These are phyloP conservation scores for Xerocomus amazonicus DNA, from an alignment of 1,284 basidiomycete species.

Conservation along the genomic window DNA sequence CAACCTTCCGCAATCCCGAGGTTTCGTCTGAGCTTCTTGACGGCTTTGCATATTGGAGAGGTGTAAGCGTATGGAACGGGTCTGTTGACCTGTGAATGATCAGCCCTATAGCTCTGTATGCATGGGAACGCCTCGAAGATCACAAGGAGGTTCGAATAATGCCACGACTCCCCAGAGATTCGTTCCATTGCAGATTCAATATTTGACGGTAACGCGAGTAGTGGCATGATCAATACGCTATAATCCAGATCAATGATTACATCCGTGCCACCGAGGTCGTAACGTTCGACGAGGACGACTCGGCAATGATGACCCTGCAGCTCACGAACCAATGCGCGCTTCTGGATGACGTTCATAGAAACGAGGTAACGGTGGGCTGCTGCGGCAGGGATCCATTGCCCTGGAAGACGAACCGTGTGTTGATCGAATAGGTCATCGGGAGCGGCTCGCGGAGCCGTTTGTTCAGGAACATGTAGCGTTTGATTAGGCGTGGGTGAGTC, in stretches of 20 bases:
- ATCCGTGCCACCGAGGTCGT: constrained; percentile 50
- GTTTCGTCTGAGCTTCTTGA: constrained; percentile 60
- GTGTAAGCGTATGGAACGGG: constrained; percentile 45
- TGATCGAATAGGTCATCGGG: constrained; percentile 47
- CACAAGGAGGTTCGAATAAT: constrained; percentile 51
- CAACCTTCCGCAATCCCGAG: constrained; percentile 58
- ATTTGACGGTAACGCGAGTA: constrained; percentile 54
- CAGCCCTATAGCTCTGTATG: constrained; percentile 32
- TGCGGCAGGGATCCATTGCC: constrained; percentile 30
- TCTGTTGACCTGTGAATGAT: constrained; percentile 15
- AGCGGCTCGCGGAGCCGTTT: constrained; percentile 20
- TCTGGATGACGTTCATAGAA: constrained; percentile 65
- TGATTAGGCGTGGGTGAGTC: constrained; percentile 21
- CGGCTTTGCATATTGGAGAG: constrained; percentile 59
- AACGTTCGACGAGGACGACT: constrained; percentile 61
- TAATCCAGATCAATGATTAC: constrained; percentile 56
- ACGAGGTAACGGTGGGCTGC: constrained; percentile 62
- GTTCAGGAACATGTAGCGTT: constrained; percentile 7
- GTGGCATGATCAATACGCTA: constrained; percentile 52
- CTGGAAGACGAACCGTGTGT: constrained; percentile 47
- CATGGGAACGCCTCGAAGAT: constrained; percentile 64
- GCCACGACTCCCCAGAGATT: constrained; percentile 50
- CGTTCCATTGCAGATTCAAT: constrained; percentile 39
- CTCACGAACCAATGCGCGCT: constrained; percentile 50
- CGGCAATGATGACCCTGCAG: constrained; percentile 43